These are phyloP conservation scores for Xylaria sp. DNA, from an alignment of 2,329 filamentous ascomycete genomes.

Conservation along the genomic window DNA sequence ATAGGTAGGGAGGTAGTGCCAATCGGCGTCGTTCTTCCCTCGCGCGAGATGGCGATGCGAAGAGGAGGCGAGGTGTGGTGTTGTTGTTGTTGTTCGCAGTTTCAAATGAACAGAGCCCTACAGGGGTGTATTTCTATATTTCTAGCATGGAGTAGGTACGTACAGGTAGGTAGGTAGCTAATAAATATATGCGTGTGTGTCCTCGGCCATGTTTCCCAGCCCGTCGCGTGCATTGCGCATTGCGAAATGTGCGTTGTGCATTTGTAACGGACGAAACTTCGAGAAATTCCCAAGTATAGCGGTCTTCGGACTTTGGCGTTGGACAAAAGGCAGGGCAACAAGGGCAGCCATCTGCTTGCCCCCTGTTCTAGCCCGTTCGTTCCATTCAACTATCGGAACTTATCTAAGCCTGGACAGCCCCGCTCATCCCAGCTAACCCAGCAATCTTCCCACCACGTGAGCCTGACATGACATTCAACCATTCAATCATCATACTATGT, in stretches of 20 bases:
- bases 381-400: neutral
- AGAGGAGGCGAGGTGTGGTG: neutral
- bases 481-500: too few species aligned
- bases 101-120: too few species aligned
- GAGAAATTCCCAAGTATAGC: slow-evolving; percentile 12
- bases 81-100: too few species aligned
- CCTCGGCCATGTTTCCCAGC: slow-evolving; percentile 1
- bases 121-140: too few species aligned
- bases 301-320: neutral
- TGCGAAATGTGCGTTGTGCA: slow-evolving; percentile 27
- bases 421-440: neutral
- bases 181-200: neutral
- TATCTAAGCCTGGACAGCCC: neutral
- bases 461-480: too few species aligned
- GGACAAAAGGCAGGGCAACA: neutral
- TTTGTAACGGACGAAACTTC: slow-evolving; percentile 33
- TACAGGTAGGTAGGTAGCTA: neutral
- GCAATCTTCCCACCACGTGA: slow-evolving; percentile 5
- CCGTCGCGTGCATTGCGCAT: slow-evolving; percentile 23
- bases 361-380: neutral
- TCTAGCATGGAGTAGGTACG: neutral
- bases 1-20: neutral
- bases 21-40: neutral
- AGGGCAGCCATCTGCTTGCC: too few species aligned
- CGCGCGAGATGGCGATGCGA: neutral